These are phyloP conservation scores for Calycina herbarum DNA, from an alignment of 2,329 filamentous ascomycete genomes.

Conservation along the genomic window DNA sequence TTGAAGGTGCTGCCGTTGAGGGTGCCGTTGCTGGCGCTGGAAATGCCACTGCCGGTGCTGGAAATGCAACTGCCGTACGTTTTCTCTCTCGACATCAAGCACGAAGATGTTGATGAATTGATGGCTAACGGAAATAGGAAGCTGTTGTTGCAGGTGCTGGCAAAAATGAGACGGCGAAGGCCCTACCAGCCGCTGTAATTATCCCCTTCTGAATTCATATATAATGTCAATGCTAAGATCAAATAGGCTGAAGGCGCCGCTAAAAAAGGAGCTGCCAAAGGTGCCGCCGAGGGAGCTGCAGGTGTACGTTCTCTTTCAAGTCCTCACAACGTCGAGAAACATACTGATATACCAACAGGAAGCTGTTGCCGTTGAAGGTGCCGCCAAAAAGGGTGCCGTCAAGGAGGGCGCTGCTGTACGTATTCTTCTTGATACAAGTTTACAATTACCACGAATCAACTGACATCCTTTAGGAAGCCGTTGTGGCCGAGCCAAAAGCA, in stretches of 20 bases:
- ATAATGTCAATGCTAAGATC: no score
- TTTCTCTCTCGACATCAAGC: neutral
- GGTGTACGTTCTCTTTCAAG: neutral
- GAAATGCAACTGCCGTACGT: neutral
- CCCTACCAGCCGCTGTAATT: no score
- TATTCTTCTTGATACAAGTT: no score
- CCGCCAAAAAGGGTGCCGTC: no score
- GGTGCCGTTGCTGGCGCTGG: neutral
- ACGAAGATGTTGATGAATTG: neutral
- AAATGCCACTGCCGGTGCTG: neutral
- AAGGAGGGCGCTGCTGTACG: no score
- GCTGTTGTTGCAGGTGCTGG: neutral
- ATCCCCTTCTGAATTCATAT: no score
- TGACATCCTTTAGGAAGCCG: no score
- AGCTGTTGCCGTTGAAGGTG: no score
- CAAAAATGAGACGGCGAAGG: neutral
- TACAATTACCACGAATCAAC: no score
- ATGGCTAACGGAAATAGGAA: neutral
- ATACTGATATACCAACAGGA: no score
- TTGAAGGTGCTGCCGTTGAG: neutral
- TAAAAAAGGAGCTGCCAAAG: neutral
- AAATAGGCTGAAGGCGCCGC: conserved; percentile 4
- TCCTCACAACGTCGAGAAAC: no score
- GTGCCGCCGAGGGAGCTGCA: neutral
- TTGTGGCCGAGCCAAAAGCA: no score